Conservation (phyloP, 2,329 filamentous ascomycete genomes). For the Keithomyces neogunnii region DNA sequence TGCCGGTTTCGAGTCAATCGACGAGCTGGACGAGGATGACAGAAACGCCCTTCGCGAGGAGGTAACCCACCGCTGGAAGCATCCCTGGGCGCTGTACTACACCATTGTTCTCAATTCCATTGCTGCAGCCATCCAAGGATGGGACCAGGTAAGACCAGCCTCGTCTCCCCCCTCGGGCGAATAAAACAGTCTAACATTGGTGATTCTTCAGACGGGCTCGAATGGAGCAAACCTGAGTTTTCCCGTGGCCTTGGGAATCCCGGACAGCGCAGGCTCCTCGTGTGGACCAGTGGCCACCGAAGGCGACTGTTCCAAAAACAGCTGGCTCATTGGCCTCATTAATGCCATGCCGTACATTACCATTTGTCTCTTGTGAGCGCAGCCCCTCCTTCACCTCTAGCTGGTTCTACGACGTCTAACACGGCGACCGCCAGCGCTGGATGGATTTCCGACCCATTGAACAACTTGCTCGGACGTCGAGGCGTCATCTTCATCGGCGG, state of each 20-base stretch:
- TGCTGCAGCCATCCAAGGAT: conserved; percentile 44
- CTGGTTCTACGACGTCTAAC: too few relatives aligned
- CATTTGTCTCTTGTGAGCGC: conserved; percentile 30
- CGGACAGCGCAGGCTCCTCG: conserved; percentile 18
- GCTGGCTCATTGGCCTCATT: conserved; percentile 53
- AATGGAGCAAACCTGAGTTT: conserved; percentile 42
- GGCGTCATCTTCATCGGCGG: conserved; percentile 57
- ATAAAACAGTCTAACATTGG: not conserved
- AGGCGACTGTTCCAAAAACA: conserved; percentile 35
- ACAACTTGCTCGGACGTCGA: conserved; percentile 49
- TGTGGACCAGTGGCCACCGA: conserved; percentile 24
- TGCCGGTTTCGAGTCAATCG: conserved; percentile 22
- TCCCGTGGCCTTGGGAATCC: conserved; percentile 34
- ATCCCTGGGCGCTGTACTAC: conserved; percentile 40
- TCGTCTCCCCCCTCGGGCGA: not conserved
- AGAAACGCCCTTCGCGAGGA: conserved; percentile 33
- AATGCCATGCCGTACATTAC: conserved; percentile 41
- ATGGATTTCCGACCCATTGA: conserved; percentile 56
- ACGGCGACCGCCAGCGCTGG: conserved; percentile 30
- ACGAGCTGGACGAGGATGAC: conserved; percentile 22
- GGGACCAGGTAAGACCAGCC: conserved; percentile 27
- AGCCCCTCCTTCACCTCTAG: too few relatives aligned
- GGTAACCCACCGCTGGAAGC: conserved; percentile 51
- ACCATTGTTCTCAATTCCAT: conserved; percentile 43
- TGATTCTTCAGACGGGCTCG: conserved; percentile 26